A percentile compares a stretch with the other conserved stretches of the same genome.
Evolutionary conservation across 2,329 filamentous ascomycete genomes (phyloP).

Genomic region (Monosporascus sp.): DNA sequence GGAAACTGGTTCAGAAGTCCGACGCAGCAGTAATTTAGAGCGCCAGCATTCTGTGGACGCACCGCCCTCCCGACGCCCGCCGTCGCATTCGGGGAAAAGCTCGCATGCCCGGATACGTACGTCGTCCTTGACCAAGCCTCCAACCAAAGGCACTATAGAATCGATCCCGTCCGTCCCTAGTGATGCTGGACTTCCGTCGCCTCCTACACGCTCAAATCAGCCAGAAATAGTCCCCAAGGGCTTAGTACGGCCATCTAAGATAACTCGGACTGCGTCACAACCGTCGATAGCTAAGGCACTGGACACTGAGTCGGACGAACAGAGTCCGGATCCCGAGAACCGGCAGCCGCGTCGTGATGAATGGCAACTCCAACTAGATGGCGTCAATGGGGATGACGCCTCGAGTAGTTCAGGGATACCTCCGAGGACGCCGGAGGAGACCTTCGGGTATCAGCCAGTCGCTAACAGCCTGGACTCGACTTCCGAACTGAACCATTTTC

Average conservation of each 20-base stretch:
- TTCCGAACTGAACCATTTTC: conserved; percentile 27
- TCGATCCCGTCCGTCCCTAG: conserved; percentile 7
- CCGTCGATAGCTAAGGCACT: conserved; percentile 13
- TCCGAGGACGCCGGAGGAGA: conserved; percentile 14
- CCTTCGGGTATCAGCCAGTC: conserved; percentile 9
- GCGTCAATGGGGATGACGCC: conserved; percentile 15
- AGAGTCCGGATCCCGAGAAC: conserved; percentile 7
- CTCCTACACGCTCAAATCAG: conserved; percentile 9
- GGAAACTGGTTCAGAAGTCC: background rate
- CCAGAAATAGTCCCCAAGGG: conserved; percentile 18
- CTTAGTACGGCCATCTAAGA: conserved; percentile 14
- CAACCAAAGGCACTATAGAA: conserved; percentile 15
- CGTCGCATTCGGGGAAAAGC: conserved; percentile 19
- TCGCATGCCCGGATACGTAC: conserved; percentile 25
- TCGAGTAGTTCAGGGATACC: conserved; percentile 16
- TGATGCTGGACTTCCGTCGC: conserved; percentile 15
- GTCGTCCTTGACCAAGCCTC: conserved; percentile 19
- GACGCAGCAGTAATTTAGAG: conserved; percentile 1
- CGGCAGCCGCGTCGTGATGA: conserved; percentile 7
- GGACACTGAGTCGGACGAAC: conserved; percentile 9
- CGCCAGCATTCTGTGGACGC: conserved; percentile 8
- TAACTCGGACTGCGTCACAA: conserved; percentile 15
- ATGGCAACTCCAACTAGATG: conserved; percentile 15
- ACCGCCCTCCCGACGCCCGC: conserved; percentile 5
- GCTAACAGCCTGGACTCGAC: conserved; percentile 9